These are phyloP conservation scores for Alternaria ethzedia DNA, from an alignment of 2,329 filamentous ascomycete species.

Conservation along the genomic window DNA sequence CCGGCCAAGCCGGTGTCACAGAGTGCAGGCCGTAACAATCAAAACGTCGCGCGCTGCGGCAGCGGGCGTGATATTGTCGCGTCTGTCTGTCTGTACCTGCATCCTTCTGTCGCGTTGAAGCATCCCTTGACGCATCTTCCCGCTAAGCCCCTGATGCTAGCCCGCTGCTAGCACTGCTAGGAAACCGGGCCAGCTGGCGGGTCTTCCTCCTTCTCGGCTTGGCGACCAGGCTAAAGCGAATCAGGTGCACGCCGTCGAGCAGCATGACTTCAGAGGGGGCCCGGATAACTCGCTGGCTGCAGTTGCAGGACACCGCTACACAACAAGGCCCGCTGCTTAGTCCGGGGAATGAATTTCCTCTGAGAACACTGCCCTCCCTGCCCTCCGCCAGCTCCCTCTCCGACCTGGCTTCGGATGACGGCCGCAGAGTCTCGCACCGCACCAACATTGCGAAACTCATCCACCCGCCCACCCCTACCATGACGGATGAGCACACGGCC, in stretches of 20 bases:
- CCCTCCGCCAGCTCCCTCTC: conserved; percentile 38
- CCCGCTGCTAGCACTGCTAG: conserved; percentile 3
- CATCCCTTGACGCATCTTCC: conserved; percentile 20
- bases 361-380: conserved; percentile 43
- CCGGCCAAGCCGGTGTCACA: conserved; percentile 12
- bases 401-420: conserved; percentile 29
- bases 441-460: conserved; percentile 35
- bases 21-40: conserved; percentile 15
- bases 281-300: conserved; percentile 43
- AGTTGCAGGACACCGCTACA: conserved; percentile 31
- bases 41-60: not conserved
- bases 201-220: conserved; percentile 5
- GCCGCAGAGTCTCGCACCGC: conserved; percentile 16
- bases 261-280: conserved; percentile 29
- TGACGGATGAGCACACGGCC: conserved; percentile 36
- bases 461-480: conserved; percentile 41
- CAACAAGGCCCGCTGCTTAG: conserved; percentile 35
- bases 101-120: conserved; percentile 17
- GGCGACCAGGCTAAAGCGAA: conserved; percentile 17
- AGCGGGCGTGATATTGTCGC: not conserved
- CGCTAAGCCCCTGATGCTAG: conserved; percentile 28
- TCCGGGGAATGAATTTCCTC: conserved; percentile 47
- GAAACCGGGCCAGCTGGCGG: conserved; percentile 6
- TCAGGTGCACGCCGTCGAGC: conserved; percentile 19
- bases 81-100: conserved; percentile 16